Percentiles rank a stretch among this genome's conserved stretches.
These are phyloP conservation scores for Debaryomycetaceae sp. DNA, from an alignment of 1,139 yeast genomes.

Conservation along the genomic window DNA sequence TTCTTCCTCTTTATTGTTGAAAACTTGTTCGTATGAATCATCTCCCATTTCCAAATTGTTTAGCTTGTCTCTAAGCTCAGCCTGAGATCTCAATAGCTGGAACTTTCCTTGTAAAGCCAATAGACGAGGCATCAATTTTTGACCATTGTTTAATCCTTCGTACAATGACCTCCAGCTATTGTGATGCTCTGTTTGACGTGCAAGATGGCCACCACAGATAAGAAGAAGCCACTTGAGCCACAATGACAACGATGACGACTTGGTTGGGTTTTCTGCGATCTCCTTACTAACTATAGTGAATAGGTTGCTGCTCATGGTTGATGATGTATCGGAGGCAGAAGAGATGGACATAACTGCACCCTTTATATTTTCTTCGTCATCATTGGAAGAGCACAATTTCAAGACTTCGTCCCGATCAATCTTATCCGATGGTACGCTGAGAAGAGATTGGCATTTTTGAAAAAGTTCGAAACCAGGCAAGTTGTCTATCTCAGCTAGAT, in stretches of 20 bases:
- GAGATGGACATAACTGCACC: slow-evolving; percentile 26
- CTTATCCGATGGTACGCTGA: slow-evolving; percentile 3
- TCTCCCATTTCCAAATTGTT: slow-evolving; percentile 15
- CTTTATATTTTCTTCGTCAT: slow-evolving; percentile 32
- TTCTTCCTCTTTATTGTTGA: slow-evolving; percentile 11
- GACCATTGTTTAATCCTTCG: slow-evolving; percentile 23
- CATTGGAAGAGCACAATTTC: slow-evolving; percentile 32
- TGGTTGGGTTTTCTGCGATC: slow-evolving; percentile 33
- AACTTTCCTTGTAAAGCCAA: slow-evolving; percentile 44
- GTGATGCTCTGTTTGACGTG: slow-evolving; percentile 28
- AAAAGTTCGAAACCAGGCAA: slow-evolving; percentile 23
- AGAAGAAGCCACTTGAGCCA: slow-evolving; percentile 54
- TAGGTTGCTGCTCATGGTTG: slow-evolving; percentile 19
- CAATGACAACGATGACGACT: slow-evolving; percentile 26
- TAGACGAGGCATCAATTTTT: slow-evolving; percentile 35
- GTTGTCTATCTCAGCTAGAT: slow-evolving; percentile 12
- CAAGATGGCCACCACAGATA: slow-evolving; percentile 40
- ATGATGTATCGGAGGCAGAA: slow-evolving; percentile 13
- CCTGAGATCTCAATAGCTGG: slow-evolving; percentile 38
- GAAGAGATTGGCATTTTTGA: slow-evolving; percentile 15
- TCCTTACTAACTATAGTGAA: slow-evolving; percentile 32
- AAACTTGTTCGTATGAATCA: slow-evolving; percentile 18
- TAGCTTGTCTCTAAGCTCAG: slow-evolving; percentile 29
- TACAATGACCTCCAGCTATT: slow-evolving; percentile 31
- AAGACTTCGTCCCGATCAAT: slow-evolving; percentile 13